These are phyloP conservation scores for Malania oleifera DNA, from an alignment of 164 flowering plant genomes.

Conservation along the genomic window DNA sequence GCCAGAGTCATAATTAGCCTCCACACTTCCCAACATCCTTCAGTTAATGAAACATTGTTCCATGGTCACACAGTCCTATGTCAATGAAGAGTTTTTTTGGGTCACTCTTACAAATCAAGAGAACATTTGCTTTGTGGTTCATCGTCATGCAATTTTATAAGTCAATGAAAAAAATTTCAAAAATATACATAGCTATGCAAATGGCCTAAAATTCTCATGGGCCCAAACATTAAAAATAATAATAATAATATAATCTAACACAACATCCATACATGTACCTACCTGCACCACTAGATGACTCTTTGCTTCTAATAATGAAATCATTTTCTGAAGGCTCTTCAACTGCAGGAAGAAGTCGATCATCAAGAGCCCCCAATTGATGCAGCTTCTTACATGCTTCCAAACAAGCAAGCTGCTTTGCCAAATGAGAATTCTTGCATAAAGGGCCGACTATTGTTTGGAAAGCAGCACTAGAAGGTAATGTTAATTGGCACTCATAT, in stretches of 20 bases:
- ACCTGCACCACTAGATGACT: conserved; percentile 62
- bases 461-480: conserved; percentile 75
- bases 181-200: too few relatives aligned
- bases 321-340: conserved; percentile 33
- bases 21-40: too few relatives aligned
- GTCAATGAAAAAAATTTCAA: too few relatives aligned
- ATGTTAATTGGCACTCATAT: conserved; percentile 44
- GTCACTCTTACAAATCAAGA: too few relatives aligned
- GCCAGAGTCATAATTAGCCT: too few relatives aligned
- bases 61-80: too few relatives aligned
- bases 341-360: conserved; percentile 60
- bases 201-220: too few relatives aligned
- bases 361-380: conserved; percentile 66
- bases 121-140: too few relatives aligned
- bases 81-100: too few relatives aligned
- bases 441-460: conserved; percentile 56
- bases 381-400: conserved; percentile 83
- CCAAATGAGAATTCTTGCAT: conserved; percentile 29
- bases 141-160: too few relatives aligned
- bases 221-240: too few relatives aligned
- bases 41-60: too few relatives aligned
- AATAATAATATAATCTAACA: neutral
- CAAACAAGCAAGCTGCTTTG: conserved; percentile 82
- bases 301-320: conserved; percentile 20
- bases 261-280: neutral